These are phyloP conservation scores for Clarireedia sp. DNA, from an alignment of 2,329 filamentous ascomycete species.

Conservation along the genomic window DNA sequence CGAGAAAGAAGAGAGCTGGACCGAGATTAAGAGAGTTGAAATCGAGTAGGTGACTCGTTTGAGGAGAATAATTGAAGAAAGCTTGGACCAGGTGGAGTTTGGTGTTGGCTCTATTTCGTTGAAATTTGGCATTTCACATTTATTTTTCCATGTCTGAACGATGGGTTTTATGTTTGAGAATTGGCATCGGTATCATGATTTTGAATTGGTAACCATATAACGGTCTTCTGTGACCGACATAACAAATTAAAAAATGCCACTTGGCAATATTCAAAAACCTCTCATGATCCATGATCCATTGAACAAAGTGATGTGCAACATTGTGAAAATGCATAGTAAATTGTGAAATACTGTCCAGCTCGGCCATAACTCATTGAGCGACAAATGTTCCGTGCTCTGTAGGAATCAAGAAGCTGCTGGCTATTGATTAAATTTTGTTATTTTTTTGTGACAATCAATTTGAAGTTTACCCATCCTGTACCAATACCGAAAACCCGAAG, in stretches of 20 bases:
- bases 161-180: slow-evolving; percentile 1
- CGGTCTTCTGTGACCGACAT: slow-evolving; percentile 8
- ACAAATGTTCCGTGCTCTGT: no score
- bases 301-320: no score
- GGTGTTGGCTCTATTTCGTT: slow-evolving; percentile 1
- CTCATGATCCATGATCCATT: no score
- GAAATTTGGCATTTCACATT: neutral
- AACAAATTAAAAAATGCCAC: slow-evolving; percentile 22
- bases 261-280: slow-evolving; percentile 5
- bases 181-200: slow-evolving; percentile 9
- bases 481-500: neutral
- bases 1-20: slow-evolving; percentile 50
- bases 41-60: slow-evolving; percentile 33
- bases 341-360: no score
- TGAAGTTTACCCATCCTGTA: neutral
- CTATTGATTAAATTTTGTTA: no score
- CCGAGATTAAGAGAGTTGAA: slow-evolving; percentile 53
- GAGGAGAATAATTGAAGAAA: slow-evolving; percentile 3
- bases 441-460: neutral
- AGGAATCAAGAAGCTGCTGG: no score
- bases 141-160: neutral
- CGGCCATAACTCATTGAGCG: no score
- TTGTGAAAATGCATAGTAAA: no score
- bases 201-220: slow-evolving; percentile 11
- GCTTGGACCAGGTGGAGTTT: slow-evolving; percentile 8